phyloP scores from a whole-genome alignment of 164 flowering plant genomes.

The Aristolochia californica region DNA sequence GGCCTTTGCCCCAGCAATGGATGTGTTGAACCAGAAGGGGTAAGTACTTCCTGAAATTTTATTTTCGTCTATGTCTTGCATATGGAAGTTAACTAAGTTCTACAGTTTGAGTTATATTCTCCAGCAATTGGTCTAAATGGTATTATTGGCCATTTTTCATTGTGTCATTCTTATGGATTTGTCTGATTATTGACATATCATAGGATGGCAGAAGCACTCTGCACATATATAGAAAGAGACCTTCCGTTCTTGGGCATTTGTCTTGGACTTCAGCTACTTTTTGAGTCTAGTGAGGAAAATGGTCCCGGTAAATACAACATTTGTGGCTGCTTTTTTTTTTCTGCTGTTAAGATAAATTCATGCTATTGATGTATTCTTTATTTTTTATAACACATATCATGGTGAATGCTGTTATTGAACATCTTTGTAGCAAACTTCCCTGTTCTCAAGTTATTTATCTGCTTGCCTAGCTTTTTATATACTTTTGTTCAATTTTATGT shows the following conservation, averaged over 20 bases:
- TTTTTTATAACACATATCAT: too few relatives aligned
- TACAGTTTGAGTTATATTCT: too few relatives aligned
- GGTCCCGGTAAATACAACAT: slow-evolving; percentile 55
- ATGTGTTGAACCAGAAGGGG: slow-evolving; percentile 67
- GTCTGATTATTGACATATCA: slow-evolving; percentile 3
- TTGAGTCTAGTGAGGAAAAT: slow-evolving; percentile 94
- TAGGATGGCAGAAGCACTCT: slow-evolving; percentile 89
- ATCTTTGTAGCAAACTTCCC: too few relatives aligned
- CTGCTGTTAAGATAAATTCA: background rate
- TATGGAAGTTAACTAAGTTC: too few relatives aligned
- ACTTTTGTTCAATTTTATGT: background rate
- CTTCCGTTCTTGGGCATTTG: slow-evolving; percentile 96
- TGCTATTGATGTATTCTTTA: background rate
- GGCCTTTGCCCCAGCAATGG: slow-evolving; percentile 94
- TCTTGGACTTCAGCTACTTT: slow-evolving; percentile 91
- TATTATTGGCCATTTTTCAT: too few relatives aligned
- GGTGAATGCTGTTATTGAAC: too few relatives aligned
- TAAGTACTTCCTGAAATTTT: slow-evolving; percentile 9
- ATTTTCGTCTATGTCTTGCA: background rate
- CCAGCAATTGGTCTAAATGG: too few relatives aligned
- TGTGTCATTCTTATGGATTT: too few relatives aligned
- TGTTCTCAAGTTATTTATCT: too few relatives aligned
- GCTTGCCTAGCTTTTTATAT: too few relatives aligned
- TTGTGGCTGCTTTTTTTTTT: background rate
- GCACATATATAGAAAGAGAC: slow-evolving; percentile 66